Evolutionary conservation across 2,329 filamentous ascomycete genomes (phyloP).

Genomic region (Emericellopsis cladophorae): DNA sequence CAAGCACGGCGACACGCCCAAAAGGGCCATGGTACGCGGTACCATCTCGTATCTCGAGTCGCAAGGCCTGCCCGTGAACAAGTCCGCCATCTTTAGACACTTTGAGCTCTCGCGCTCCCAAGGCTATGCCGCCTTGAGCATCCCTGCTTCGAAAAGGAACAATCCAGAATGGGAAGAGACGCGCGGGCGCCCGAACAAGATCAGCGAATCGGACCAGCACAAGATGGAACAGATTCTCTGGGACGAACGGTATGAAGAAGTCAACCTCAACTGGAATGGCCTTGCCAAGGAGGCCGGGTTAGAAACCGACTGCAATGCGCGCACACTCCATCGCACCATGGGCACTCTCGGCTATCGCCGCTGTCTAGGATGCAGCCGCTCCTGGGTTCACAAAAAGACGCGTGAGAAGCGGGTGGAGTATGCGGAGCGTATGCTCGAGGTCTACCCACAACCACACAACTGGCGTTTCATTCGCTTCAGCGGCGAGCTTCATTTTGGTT

Average conservation of each 20-base stretch:
- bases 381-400: slow-evolving; percentile 15
- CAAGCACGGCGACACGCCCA: slow-evolving; percentile 22
- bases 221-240: slow-evolving; percentile 24
- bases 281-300: slow-evolving; percentile 19
- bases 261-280: slow-evolving; percentile 18
- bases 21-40: slow-evolving; percentile 24
- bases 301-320: slow-evolving; percentile 16
- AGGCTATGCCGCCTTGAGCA: slow-evolving; percentile 21
- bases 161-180: slow-evolving; percentile 25
- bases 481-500: slow-evolving; percentile 23
- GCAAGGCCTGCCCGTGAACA: slow-evolving; percentile 23
- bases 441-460: slow-evolving; percentile 14
- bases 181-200: slow-evolving; percentile 20
- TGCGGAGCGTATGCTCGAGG: slow-evolving; percentile 18
- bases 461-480: slow-evolving; percentile 22
- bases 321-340: slow-evolving; percentile 23
- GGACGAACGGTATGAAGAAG: slow-evolving; percentile 17
- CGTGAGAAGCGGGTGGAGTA: slow-evolving; percentile 20
- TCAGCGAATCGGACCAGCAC: slow-evolving; percentile 18
- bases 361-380: slow-evolving; percentile 17
- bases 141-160: slow-evolving; percentile 17
- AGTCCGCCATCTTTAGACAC: slow-evolving; percentile 24
- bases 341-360: slow-evolving; percentile 21
- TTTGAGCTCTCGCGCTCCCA: slow-evolving; percentile 24
- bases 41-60: slow-evolving; percentile 25